A percentile compares a stretch with the other conserved stretches of the same genome.
These are phyloP conservation scores for Selaginella tamariscina DNA, from an alignment of 75 land plant species.

Conservation along the genomic window DNA sequence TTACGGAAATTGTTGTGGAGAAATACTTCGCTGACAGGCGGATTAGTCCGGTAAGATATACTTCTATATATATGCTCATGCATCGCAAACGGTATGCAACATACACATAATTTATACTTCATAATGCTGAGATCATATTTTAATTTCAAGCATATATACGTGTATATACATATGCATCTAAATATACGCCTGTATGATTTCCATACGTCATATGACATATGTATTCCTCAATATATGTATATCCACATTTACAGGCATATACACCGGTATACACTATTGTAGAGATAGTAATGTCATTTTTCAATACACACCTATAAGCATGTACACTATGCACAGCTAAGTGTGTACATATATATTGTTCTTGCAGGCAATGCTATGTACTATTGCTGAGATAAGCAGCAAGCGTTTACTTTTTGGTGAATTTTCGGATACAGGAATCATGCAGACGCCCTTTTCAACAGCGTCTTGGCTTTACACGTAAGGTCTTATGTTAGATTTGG, in stretches of 20 bases:
- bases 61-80: not conserved
- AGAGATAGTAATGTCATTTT: no score
- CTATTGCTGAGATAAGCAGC: slow-evolving; percentile 73
- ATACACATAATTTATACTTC: not conserved
- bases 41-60: not conserved
- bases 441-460: slow-evolving; percentile 71
- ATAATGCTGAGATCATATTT: not conserved
- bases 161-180: no score
- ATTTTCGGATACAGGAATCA: slow-evolving; percentile 44
- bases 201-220: no score
- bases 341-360: no score
- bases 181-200: no score
- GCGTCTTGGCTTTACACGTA: slow-evolving; percentile 80
- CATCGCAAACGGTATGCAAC: not conserved
- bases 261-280: no score
- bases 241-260: no score
- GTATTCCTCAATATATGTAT: no score
- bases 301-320: no score
- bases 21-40: slow-evolving; percentile 7
- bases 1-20: slow-evolving; percentile 1
- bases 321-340: no score
- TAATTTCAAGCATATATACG: not conserved
- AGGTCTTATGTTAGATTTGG: not conserved
- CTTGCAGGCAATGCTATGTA: slow-evolving; percentile 56
- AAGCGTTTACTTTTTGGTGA: slow-evolving; percentile 60